Conservation (phyloP, 306 rosid species). For the Prunus davidiana region DNA sequence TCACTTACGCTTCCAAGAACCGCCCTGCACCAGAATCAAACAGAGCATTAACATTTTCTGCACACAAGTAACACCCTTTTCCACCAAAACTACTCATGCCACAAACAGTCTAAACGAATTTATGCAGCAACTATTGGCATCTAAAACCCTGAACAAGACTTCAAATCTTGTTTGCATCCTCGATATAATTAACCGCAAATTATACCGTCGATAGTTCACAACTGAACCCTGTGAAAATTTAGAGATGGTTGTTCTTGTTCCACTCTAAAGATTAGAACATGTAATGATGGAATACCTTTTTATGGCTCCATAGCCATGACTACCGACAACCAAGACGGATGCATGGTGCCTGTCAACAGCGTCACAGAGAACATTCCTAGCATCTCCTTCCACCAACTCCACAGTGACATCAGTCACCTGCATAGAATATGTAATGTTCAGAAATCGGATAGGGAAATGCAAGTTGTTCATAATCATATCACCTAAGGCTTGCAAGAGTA, state of each 20-base stretch:
- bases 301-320: conserved; percentile 72
- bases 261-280: background rate
- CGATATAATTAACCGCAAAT: background rate
- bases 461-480: background rate
- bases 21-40: conserved; percentile 19
- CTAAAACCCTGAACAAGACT: no score
- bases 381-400: conserved; percentile 71
- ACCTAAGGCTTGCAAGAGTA: background rate
- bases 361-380: conserved; percentile 72
- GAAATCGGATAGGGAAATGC: background rate
- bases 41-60: background rate
- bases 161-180: background rate
- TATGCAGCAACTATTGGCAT: no score
- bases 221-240: background rate
- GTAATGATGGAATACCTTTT: conserved; percentile 14
- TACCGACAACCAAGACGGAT: conserved; percentile 65
- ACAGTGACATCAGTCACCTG: conserved; percentile 39
- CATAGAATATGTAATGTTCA: background rate
- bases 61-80: background rate
- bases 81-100: background rate
- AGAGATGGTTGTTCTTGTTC: background rate
- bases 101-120: background rate
- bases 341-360: conserved; percentile 69
- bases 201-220: no score
- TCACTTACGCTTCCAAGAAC: conserved; percentile 25